These are phyloP conservation scores for Leccinum variicolor DNA, from an alignment of 768 basidiomycete genomes.

Conservation along the genomic window DNA sequence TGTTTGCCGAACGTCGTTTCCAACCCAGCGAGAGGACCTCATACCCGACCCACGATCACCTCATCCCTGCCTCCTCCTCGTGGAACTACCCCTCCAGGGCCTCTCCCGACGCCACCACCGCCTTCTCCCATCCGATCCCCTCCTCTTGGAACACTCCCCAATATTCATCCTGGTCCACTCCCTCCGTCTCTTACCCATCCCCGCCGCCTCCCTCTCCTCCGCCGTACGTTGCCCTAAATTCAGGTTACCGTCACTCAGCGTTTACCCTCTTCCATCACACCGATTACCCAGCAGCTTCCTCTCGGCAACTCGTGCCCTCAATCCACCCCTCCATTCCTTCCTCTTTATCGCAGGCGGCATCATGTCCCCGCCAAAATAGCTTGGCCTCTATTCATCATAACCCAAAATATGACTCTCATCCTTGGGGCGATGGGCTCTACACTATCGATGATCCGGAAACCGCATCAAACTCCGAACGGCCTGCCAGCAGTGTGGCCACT, in stretches of 20 bases:
- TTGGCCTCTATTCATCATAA: conserved; percentile 11
- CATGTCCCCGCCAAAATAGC: conserved; percentile 20
- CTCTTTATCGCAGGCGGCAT: conserved; percentile 12
- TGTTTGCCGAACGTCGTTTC: conserved; percentile 32
- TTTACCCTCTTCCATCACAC: conserved; percentile 20
- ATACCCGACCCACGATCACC: conserved; percentile 21
- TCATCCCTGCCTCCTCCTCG: conserved; percentile 18
- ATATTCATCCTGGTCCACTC: conserved; percentile 14
- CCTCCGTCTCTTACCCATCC: conserved; percentile 18
- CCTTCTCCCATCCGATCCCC: conserved; percentile 13
- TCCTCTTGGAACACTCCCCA: conserved; percentile 20
- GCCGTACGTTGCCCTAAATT: conserved; percentile 17
- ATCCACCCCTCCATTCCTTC: conserved; percentile 16
- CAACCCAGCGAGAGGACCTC: conserved; percentile 25
- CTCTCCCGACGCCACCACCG: conserved; percentile 13
- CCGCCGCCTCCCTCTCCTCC: conserved; percentile 24
- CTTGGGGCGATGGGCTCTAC: conserved; percentile 32
- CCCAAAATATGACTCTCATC: conserved; percentile 24
- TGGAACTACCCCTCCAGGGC: conserved; percentile 28
- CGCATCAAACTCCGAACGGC: conserved; percentile 33
- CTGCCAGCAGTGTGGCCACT: conserved; percentile 32
- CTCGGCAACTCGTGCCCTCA: conserved; percentile 16
- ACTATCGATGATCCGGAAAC: conserved; percentile 33
- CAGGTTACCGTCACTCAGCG: conserved; percentile 23
- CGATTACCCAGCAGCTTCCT: conserved; percentile 18